Conservation (phyloP, 495 filamentous ascomycete genomes). For the Neurospora terricola region DNA sequence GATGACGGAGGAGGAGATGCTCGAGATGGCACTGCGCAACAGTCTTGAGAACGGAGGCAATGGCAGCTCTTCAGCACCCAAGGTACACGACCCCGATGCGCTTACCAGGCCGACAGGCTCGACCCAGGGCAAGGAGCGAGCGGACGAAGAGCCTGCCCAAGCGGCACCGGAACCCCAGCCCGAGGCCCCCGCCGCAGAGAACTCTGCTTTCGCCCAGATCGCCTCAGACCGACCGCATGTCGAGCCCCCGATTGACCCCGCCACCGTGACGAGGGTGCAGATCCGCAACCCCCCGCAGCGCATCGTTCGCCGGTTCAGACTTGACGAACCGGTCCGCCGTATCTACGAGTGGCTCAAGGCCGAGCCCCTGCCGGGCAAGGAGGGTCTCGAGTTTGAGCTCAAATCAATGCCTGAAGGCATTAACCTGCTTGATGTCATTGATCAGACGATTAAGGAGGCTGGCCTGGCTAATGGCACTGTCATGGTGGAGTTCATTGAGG, state of each 20-base stretch:
- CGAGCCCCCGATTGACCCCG: slow-evolving; percentile 61
- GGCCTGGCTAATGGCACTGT: slow-evolving; percentile 84
- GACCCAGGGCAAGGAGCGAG: slow-evolving; percentile 59
- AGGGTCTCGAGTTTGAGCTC: slow-evolving; percentile 71
- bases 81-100: slow-evolving; percentile 66
- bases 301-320: slow-evolving; percentile 68
- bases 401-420: slow-evolving; percentile 58
- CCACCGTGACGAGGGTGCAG: slow-evolving; percentile 77
- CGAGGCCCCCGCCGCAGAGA: slow-evolving; percentile 9
- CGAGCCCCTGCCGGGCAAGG: slow-evolving; percentile 63
- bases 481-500: slow-evolving; percentile 81
- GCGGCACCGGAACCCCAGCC: slow-evolving; percentile 4
- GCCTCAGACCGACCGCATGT: slow-evolving; percentile 59
- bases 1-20: slow-evolving; percentile 95
- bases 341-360: slow-evolving; percentile 97
- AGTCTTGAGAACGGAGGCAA: slow-evolving; percentile 45
- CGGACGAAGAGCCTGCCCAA: slow-evolving; percentile 4
- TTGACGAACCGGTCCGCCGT: slow-evolving; percentile 69
- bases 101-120: slow-evolving; percentile 50
- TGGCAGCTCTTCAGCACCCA: slow-evolving; percentile 13
- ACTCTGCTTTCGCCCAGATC: slow-evolving; percentile 55
- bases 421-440: slow-evolving; percentile 68
- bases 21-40: slow-evolving; percentile 85
- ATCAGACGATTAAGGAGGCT: slow-evolving; percentile 66
- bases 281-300: slow-evolving; percentile 75